Evolutionary conservation across 345 rosid species (phyloP).

Genomic region (Lumnitzera littorea): DNA sequence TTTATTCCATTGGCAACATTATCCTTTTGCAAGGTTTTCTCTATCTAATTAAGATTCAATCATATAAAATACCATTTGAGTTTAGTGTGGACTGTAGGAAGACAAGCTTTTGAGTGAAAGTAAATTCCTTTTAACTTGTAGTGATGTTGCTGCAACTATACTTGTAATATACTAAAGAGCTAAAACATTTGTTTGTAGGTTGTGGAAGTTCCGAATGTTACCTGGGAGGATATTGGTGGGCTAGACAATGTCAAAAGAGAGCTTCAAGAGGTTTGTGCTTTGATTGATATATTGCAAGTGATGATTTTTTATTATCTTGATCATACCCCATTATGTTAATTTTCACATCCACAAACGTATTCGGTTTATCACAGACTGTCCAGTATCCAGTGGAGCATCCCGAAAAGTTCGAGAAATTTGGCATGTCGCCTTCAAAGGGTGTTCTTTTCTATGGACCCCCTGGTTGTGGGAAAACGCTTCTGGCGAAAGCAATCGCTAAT

Average conservation of each 20-base stretch:
- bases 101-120: too few species aligned
- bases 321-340: too few species aligned
- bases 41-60: too few species aligned
- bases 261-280: slow-evolving; percentile 67
- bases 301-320: neutral
- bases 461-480: slow-evolving; percentile 89
- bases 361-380: slow-evolving; percentile 51
- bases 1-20: too few species aligned
- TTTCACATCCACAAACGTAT: too few species aligned
- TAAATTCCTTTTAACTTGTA: too few species aligned
- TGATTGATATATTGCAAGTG: neutral
- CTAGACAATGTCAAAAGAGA: slow-evolving; percentile 90
- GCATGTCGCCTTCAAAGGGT: slow-evolving; percentile 96
- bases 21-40: too few species aligned
- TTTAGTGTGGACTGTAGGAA: neutral
- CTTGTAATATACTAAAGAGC: too few species aligned
- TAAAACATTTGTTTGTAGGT: slow-evolving; percentile 36
- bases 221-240: slow-evolving; percentile 92
- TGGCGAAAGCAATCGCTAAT: slow-evolving; percentile 93
- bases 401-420: slow-evolving; percentile 90
- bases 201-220: slow-evolving; percentile 86
- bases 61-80: too few species aligned
- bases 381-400: slow-evolving; percentile 99
- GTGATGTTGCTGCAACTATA: too few species aligned
- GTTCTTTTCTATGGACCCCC: slow-evolving; percentile 98